Conservation (phyloP, 805 yeast genomes). For the Candida multigemmis region DNA sequence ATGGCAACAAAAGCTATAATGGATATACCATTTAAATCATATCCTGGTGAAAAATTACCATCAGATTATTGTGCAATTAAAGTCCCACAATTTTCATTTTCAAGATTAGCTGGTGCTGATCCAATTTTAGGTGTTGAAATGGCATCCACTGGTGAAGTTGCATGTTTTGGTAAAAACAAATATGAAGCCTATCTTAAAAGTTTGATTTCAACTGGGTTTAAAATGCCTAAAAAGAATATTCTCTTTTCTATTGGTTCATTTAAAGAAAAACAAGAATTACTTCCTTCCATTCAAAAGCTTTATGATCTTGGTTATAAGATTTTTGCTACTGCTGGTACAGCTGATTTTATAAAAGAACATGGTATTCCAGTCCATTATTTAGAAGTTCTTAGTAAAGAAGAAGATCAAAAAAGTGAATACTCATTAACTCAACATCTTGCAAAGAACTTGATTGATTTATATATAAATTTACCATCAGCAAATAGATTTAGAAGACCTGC, state of each 20-base stretch:
- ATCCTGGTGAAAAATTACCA: constrained; percentile 84
- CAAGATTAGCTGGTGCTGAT: constrained; percentile 98
- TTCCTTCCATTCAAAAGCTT: constrained; percentile 78
- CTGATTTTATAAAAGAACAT: constrained; percentile 95
- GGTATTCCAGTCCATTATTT: constrained; percentile 89
- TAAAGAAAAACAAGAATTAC: constrained; percentile 89
- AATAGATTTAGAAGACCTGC: constrained; percentile 99
- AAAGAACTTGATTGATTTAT: constrained; percentile 89
- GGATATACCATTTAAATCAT: constrained; percentile 79
- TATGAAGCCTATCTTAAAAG: constrained; percentile 97
- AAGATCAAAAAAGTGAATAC: constrained; percentile 83
- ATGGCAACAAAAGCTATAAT: constrained; percentile 86
- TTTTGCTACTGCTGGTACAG: constrained; percentile 98
- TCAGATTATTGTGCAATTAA: constrained; percentile 78
- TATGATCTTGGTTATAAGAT: constrained; percentile 79
- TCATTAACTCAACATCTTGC: constrained; percentile 95
- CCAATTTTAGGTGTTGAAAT: constrained; percentile 98
- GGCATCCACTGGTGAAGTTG: constrained; percentile 99
- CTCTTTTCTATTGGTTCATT: constrained; percentile 91
- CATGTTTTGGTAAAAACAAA: constrained; percentile 91
- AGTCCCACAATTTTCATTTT: constrained; percentile 97
- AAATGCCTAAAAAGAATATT: constrained; percentile 89
- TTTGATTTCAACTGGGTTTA: constrained; percentile 90
- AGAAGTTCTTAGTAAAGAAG: constrained; percentile 71
- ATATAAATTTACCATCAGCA: constrained; percentile 93